Conservation (phyloP, 768 basidiomycete species). For the Suillus decipiens region DNA sequence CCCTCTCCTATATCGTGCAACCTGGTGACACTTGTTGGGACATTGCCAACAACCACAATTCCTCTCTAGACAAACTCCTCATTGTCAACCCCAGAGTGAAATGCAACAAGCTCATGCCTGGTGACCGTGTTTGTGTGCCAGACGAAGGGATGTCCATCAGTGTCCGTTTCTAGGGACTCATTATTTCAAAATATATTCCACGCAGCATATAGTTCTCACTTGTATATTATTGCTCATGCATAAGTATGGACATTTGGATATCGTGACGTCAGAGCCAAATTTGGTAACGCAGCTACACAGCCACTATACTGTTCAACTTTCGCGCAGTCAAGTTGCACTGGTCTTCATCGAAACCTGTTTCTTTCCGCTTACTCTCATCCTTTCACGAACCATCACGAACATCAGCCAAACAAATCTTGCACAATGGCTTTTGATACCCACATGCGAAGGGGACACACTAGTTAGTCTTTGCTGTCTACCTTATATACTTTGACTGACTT, state of each 20-base stretch:
- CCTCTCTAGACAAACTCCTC: constrained; percentile 51
- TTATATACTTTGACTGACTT: constrained; percentile 6
- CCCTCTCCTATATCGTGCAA: constrained; percentile 47
- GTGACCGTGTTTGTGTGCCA: constrained; percentile 62
- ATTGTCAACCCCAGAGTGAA: constrained; percentile 53
- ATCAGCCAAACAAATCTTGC: constrained; percentile 17
- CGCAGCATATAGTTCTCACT: constrained; percentile 6
- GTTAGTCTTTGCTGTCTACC: constrained; percentile 35
- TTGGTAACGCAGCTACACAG: constrained; percentile 18
- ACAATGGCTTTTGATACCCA: constrained; percentile 41
- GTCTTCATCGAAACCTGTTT: constrained; percentile 7
- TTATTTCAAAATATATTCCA: constrained; percentile 5
- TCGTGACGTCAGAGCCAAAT: constrained; percentile 19
- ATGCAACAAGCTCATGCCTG: constrained; percentile 62
- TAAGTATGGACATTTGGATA: constrained; percentile 8
- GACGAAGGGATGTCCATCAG: constrained; percentile 37
- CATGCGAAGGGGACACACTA: constrained; percentile 55
- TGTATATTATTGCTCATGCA: constrained; percentile 23
- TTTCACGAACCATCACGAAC: constrained; percentile 25
- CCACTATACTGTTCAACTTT: constrained; percentile 28
- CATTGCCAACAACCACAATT: constrained; percentile 49
- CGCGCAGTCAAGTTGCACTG: constrained; percentile 11
- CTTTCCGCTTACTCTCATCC: constrained; percentile 20
- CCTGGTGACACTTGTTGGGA: constrained; percentile 71
- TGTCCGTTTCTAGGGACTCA: constrained; percentile 22